Conservation (phyloP, 1,139 yeast genomes). For the Blastobotrys illinoisensis region DNA sequence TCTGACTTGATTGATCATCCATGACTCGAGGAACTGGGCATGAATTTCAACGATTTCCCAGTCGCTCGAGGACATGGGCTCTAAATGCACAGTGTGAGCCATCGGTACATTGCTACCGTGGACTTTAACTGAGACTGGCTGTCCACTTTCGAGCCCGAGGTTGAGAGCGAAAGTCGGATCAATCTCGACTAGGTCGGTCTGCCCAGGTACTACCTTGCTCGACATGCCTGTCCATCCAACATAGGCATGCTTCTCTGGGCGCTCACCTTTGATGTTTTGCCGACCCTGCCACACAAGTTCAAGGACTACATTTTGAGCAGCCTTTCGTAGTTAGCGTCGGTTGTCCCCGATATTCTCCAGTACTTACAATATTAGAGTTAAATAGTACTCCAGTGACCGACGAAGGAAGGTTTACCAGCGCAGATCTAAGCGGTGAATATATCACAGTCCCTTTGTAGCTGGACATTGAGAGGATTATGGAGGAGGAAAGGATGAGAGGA, state of each 20-base stretch:
- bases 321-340: constrained; percentile 16
- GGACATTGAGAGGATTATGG: constrained; percentile 12
- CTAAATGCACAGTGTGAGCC: constrained; percentile 63
- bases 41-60: constrained; percentile 91
- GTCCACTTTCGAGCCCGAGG: constrained; percentile 42
- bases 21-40: constrained; percentile 70
- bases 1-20: constrained; percentile 72
- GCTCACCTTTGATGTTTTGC: constrained; percentile 25
- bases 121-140: constrained; percentile 37
- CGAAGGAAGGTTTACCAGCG: constrained; percentile 56
- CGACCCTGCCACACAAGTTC: constrained; percentile 38
- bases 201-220: constrained; percentile 29
- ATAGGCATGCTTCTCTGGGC: constrained; percentile 34
- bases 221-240: constrained; percentile 86
- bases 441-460: constrained; percentile 30
- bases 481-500: background rate
- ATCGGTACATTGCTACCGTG: constrained; percentile 40
- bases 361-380: constrained; percentile 46
- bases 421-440: constrained; percentile 41
- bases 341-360: background rate
- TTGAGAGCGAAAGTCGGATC: constrained; percentile 50
- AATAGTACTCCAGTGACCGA: constrained; percentile 44
- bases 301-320: constrained; percentile 57
- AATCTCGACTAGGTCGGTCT: constrained; percentile 46
- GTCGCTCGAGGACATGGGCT: constrained; percentile 71